These are phyloP conservation scores for Esteya vermicola DNA, from an alignment of 2,329 filamentous ascomycete species.

Conservation along the genomic window DNA sequence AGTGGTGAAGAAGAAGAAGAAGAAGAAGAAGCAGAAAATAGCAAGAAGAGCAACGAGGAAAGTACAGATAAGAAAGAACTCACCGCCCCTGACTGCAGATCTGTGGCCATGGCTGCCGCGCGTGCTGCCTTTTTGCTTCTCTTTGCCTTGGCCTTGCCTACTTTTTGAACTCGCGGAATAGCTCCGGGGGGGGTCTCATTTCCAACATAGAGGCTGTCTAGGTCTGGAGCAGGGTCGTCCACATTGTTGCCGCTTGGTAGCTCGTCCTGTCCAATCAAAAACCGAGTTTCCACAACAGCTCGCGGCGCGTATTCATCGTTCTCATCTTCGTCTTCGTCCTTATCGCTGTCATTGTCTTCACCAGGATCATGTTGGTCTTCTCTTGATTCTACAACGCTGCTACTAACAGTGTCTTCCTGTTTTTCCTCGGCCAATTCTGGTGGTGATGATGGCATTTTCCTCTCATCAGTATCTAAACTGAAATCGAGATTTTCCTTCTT, in stretches of 20 bases:
- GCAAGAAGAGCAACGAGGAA: background rate
- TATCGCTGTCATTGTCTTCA: constrained; percentile 14
- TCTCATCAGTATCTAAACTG: constrained; percentile 21
- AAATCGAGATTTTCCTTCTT: constrained; percentile 58
- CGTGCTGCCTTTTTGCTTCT: constrained; percentile 10
- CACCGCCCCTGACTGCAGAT: background rate
- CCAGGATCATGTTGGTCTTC: too few species aligned
- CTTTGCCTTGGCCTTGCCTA: constrained; percentile 13
- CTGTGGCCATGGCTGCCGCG: constrained; percentile 4
- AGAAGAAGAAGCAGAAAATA: too few species aligned
- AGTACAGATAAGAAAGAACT: background rate
- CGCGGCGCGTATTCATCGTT: constrained; percentile 34
- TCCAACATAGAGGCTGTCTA: constrained; percentile 60
- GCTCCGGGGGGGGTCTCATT: constrained; percentile 28
- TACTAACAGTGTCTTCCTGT: background rate
- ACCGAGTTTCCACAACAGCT: constrained; percentile 25
- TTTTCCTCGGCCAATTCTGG: constrained; percentile 2
- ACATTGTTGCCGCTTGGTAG: constrained; percentile 43
- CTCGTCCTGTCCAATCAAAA: constrained; percentile 10
- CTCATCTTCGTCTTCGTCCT: constrained; percentile 10
- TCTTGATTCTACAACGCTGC: background rate
- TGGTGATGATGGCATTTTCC: background rate
- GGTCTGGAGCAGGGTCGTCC: constrained; percentile 83
- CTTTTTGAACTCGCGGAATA: constrained; percentile 51
- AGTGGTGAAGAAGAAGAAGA: too few species aligned